Base-by-base conservation (phyloP, 345 rosid species). In the Eutrema yunnanense region DNA sequence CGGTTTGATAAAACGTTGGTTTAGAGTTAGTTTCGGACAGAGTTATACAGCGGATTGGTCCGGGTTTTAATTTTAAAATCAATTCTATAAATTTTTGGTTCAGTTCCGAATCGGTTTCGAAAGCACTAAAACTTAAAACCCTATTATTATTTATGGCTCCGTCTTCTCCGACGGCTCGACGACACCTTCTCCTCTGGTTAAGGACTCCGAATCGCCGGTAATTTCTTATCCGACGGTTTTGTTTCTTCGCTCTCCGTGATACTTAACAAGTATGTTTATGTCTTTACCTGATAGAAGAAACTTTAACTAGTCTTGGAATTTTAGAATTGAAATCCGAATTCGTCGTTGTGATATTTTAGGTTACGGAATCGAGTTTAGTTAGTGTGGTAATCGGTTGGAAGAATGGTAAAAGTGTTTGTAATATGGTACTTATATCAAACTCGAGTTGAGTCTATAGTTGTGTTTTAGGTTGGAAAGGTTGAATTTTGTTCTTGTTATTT, bases 141-240 rank as follows among this genome's bases (percentile, higher is more conserved):
- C 53, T 19, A 19, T 16, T 62, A 72, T 30, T 41, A 41, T 36
- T 7, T 71, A 0, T 6, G 34, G 73, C 22, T 56, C 14, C 30
- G n/a, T 70, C 73, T 41, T 42, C 48, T 70, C 62, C 65, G 65
- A 50, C 65, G 57, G 65, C 26, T 22, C 26, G 26, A 22, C 26
- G 26, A 22, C 26, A 22, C 26, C 26, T 22, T 22, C 26, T 22
- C 26, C 26, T 22, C 26, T 22, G 26, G 26, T 22, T 22, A 1
- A 22, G 26, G 26, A 22, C 65, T 47, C 54, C 11, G 9, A 59
- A 70, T 70, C 74, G 58, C 74, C 59, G 66, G 74, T 34, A 1
- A 10, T 48, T 27, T n/a, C 2, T 43, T 53, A 47, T 53, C 62
- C 62, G 69, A 33, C 67, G 16, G 5, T 50, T 16, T 22, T 26